A percentile compares a stretch with the other conserved stretches of the same genome.
Evolutionary conservation across 1,284 basidiomycete genomes (phyloP).

Genomic region (Ganoderma lucidum): DNA sequence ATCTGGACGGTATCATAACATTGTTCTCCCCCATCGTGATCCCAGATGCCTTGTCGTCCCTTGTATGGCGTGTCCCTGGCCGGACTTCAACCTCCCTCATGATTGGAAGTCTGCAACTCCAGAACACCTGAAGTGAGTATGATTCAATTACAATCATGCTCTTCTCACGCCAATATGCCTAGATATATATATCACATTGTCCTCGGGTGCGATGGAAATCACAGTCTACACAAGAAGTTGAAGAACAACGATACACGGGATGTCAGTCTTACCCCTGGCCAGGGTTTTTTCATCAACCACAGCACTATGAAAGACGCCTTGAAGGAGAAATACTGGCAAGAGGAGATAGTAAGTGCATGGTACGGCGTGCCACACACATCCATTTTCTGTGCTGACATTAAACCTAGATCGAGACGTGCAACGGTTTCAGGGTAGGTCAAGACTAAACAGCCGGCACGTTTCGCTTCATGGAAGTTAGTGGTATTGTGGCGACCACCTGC

Average conservation of each 20-base stretch:
- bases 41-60: background rate
- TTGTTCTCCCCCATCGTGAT: background rate
- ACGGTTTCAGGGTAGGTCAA: constrained; percentile 8
- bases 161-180: no score
- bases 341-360: background rate
- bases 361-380: no score
- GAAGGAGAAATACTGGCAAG: constrained; percentile 7
- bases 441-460: constrained; percentile 3
- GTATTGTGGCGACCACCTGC: constrained; percentile 1
- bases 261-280: background rate
- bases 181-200: constrained; percentile 8
- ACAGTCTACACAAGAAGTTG: constrained; percentile 15
- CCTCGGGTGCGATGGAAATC: constrained; percentile 11
- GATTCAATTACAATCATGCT: background rate
- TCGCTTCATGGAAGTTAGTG: constrained; percentile 6
- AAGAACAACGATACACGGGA: constrained; percentile 11
- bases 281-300: constrained; percentile 10
- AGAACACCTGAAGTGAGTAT: background rate
- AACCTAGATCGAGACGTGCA: background rate
- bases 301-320: background rate
- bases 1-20: background rate
- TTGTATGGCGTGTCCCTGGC: background rate
- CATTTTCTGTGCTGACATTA: no score
- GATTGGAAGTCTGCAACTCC: background rate
- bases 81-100: background rate